Base-by-base conservation (phyloP, 1,284 basidiomycete genomes). In the Heterobasidion annosum region DNA sequence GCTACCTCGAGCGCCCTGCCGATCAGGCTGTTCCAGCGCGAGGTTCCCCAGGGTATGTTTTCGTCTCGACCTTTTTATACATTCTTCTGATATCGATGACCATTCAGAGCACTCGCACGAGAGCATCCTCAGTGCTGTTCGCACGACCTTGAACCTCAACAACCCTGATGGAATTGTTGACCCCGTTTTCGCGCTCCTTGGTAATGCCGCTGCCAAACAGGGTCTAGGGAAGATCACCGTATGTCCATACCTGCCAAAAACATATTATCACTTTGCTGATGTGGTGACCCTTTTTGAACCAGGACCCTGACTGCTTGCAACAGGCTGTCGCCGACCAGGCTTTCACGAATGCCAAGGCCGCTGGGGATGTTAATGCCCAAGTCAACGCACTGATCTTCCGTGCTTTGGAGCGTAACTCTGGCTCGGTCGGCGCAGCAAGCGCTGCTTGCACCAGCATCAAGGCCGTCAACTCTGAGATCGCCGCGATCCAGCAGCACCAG, bases 301-400 rank as follows among this genome's bases (percentile, higher is more conserved):
- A 82, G 79, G 77, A 85, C 63, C 66, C 76, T 16, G 78, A 78
- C 56, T 88, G 85, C 66, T 73, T 86, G 37, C 84, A 86, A 64
- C 79, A 82, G 68, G 80, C 76, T 1, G 75, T 74, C 13, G 82
- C 82, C 48, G 83, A 85, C 63, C 81, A 79, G 62, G 83, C 83
- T 0, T 86, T 86, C 71, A 84, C 82, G 33, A 86, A 86, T 62
- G 82, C 84, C 43, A 87, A 86, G 67, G 77, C 78, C 3, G 76
- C 73, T 2, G 73, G 74, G 12, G 78, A 86, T 61, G 68, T 82
- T 42, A 69, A 75, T 37, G 81, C 80, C 33, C 75, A 77, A 73
- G 77, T 80, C 35, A 75, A 73, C 54, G 82, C 84, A 2, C 68
- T 88, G 55, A 78, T 81, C 57, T 87, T 73, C 72, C 76, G 82